These are phyloP conservation scores for Theobroma grandiflorum DNA, from an alignment of 441 rosid genomes.

Conservation along the genomic window DNA sequence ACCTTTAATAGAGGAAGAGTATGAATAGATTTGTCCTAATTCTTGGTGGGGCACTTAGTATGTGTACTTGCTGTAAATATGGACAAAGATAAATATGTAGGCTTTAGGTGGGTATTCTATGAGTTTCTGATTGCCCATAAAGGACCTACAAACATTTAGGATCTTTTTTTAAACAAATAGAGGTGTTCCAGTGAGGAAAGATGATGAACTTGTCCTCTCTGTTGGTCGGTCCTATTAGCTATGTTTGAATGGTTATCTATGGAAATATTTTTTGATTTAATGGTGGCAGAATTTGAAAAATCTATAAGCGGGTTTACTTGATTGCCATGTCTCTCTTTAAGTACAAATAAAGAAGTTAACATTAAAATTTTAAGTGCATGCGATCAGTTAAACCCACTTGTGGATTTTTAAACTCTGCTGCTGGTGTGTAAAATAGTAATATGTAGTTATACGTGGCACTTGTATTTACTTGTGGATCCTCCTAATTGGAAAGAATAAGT, in stretches of 20 bases:
- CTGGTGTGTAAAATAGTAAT: not conserved
- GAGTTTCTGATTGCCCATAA: constrained; percentile 54
- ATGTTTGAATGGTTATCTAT: constrained; percentile 12
- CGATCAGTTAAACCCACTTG: not conserved
- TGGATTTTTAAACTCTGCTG: not conserved
- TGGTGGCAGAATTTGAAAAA: not conserved
- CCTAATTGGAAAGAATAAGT: not conserved
- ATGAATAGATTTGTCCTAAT: constrained; percentile 56
- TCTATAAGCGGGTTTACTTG: not conserved
- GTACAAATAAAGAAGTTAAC: not conserved
- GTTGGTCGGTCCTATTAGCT: not conserved
- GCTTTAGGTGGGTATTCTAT: constrained; percentile 71
- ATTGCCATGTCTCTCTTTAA: not conserved
- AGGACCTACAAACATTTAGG: constrained; percentile 56
- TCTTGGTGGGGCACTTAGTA: constrained; percentile 71
- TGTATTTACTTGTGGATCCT: not conserved
- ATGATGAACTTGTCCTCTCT: not conserved
- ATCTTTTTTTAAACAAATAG: constrained; percentile 1
- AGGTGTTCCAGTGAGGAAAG: not conserved
- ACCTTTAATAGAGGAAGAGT: not conserved
- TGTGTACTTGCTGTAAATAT: constrained; percentile 76
- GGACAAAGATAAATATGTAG: constrained; percentile 61
- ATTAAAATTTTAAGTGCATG: not conserved
- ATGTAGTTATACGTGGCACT: not conserved
- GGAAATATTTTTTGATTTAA: constrained; percentile 18